Evolutionary conservation across 495 filamentous ascomycete genomes (phyloP), one percentile per base, ranked within the genome.

Genomic region (Aspergillus saccharolyticus): DNA sequence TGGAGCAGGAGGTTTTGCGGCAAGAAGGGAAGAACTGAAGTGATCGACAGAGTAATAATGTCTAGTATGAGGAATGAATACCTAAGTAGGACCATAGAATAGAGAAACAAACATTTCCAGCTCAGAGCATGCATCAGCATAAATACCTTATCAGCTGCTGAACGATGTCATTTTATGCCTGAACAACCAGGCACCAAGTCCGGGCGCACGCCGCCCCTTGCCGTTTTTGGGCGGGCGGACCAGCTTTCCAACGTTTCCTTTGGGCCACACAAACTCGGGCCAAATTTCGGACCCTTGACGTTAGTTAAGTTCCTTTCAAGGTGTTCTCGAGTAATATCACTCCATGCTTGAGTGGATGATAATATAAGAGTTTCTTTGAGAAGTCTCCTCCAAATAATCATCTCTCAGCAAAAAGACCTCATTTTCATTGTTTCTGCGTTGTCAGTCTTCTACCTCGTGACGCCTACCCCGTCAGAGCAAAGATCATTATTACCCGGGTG

Each of bases 1-100:
- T 91, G 81, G 94, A 97, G 78, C 66, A 70, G 59, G 69, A 72
- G 63, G 81, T 91, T 19, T 68, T 96, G 72, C 64, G 68, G 65
- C 55, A 70, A 51, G 71, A 65, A 44, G 59, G 47, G 21, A 50
- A 50, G 47, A 8, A 39, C 7, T 39, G 10, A 39, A 10, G 14
- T 12, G 25, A 39, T 39, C 12, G 10, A 39, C 2, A 12, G 33
- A 39, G 10, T 15, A 39, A 39, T 39, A 5, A 12, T 10, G 33
- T 39, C 2, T 8, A 39, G 7, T 39, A 39, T 39, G 33, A 8
- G 7, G 10, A 6, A 39, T 39, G 25, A 28, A 4, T 28, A 3
- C 4, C 25, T 28, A 28, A 28, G n/a, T n/a, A n/a, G n/a, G 25
- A 9, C 25, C 9, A 28, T 28, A 28, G 25, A 28, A n/a, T 45